These are phyloP conservation scores for Mucor racemosus DNA, from an alignment of 371 early-diverging fungal genomes.

Conservation along the genomic window DNA sequence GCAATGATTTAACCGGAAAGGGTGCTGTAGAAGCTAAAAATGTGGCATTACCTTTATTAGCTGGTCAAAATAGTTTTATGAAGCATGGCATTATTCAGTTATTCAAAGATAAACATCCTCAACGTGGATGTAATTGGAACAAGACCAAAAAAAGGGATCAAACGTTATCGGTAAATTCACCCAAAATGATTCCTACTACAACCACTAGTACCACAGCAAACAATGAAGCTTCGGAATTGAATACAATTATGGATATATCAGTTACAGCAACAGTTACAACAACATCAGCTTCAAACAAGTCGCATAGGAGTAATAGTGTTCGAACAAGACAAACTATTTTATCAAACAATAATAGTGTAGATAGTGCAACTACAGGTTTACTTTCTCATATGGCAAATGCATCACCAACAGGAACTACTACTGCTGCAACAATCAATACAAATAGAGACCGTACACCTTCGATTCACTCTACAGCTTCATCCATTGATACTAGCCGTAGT, in stretches of 20 bases:
- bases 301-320: constrained; percentile 13
- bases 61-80: constrained; percentile 72
- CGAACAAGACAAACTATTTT: constrained; percentile 22
- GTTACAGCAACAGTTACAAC: neutral
- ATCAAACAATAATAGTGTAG: constrained; percentile 16
- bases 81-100: constrained; percentile 79
- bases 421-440: neutral
- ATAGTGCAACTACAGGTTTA: constrained; percentile 16
- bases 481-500: constrained; percentile 45
- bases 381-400: constrained; percentile 13
- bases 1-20: constrained; percentile 75
- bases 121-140: constrained; percentile 57
- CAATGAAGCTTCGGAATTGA: neutral
- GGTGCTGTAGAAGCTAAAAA: constrained; percentile 80
- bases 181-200: neutral
- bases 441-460: constrained; percentile 47
- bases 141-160: constrained; percentile 18
- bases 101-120: constrained; percentile 76
- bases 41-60: constrained; percentile 66
- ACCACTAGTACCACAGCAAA: neutral
- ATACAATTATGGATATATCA: neutral
- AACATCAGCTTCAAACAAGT: neutral
- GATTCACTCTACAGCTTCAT: constrained; percentile 50
- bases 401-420: neutral
- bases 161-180: neutral